These are phyloP conservation scores for Trifolium repens DNA, from an alignment of 306 rosid genomes.

Conservation along the genomic window DNA sequence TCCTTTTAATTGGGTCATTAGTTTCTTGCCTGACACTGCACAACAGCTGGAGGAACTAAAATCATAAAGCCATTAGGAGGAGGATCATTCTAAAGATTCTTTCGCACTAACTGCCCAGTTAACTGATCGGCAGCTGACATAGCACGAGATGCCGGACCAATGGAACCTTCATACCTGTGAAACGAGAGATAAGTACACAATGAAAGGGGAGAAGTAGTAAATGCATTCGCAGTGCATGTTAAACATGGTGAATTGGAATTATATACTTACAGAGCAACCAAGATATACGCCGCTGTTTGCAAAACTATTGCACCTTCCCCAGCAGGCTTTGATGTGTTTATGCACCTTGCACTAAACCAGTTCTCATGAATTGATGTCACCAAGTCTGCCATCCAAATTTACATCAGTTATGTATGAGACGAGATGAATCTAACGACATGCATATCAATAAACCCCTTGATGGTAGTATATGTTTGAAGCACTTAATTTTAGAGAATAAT, in stretches of 20 bases:
- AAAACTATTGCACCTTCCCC: slow-evolving; percentile 92
- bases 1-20: not conserved
- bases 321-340: slow-evolving; percentile 86
- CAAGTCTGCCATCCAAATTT: slow-evolving; percentile 66
- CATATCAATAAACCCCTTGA: not conserved
- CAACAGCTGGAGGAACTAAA: not conserved
- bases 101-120: slow-evolving; percentile 71
- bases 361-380: slow-evolving; percentile 88
- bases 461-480: not conserved
- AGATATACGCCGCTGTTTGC: slow-evolving; percentile 79
- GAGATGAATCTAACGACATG: slow-evolving; percentile 30
- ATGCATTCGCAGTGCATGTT: slow-evolving; percentile 3
- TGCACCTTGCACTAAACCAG: slow-evolving; percentile 93
- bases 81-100: slow-evolving; percentile 53
- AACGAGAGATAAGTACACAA: slow-evolving; percentile 16
- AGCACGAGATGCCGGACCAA: slow-evolving; percentile 94
- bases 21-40: not conserved
- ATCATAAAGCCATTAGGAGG: slow-evolving; percentile 13
- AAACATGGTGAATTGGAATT: slow-evolving; percentile 19
- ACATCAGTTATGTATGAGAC: slow-evolving; percentile 38
- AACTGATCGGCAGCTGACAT: slow-evolving; percentile 87
- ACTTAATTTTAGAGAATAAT: not conserved
- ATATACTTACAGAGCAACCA: slow-evolving; percentile 80
- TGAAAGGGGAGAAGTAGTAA: not conserved
- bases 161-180: slow-evolving; percentile 87